Evolutionary conservation across 1,139 yeast species (phyloP).

Genomic region (Sugiyamaella xylanicola): DNA sequence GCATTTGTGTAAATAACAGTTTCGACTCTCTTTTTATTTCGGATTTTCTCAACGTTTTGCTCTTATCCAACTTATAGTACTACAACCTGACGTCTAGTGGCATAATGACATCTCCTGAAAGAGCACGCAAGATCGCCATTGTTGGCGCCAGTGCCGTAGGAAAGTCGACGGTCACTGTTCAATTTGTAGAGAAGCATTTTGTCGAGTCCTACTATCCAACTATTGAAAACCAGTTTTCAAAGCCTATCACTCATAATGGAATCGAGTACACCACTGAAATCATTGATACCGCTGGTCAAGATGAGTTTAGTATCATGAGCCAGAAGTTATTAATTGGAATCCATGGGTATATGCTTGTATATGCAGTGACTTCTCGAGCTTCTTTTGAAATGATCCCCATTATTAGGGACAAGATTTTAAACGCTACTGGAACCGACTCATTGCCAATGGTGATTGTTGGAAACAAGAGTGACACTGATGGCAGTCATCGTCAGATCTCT

Average conservation of each 20-base stretch:
- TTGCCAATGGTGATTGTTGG: constrained; percentile 85
- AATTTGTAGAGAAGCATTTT: constrained; percentile 85
- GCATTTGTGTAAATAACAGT: too few relatives aligned
- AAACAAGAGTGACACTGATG: constrained; percentile 73
- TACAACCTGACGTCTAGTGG: too few relatives aligned
- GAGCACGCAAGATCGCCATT: constrained; percentile 79
- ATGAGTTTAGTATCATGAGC: constrained; percentile 81
- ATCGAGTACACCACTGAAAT: constrained; percentile 83
- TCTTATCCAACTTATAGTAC: too few relatives aligned
- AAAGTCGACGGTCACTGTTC: constrained; percentile 81
- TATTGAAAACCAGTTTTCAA: constrained; percentile 84
- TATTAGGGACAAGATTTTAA: constrained; percentile 82
- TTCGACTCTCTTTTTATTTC: too few relatives aligned
- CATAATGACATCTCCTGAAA: constrained; percentile 30
- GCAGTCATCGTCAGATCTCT: constrained; percentile 63
- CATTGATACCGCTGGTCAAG: constrained; percentile 90
- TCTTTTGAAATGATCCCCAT: constrained; percentile 78
- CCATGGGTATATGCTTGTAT: constrained; percentile 82
- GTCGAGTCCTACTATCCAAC: constrained; percentile 92
- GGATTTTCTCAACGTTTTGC: too few relatives aligned
- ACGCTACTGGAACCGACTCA: constrained; percentile 68
- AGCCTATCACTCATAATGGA: constrained; percentile 67
- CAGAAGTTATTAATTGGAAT: constrained; percentile 82
- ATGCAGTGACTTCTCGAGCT: constrained; percentile 76
- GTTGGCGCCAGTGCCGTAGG: constrained; percentile 93